Percentiles rank a stretch among this genome's conserved stretches.
Evolutionary conservation across 345 rosid species (phyloP).

Genomic region (Cardamine resedifolia): DNA sequence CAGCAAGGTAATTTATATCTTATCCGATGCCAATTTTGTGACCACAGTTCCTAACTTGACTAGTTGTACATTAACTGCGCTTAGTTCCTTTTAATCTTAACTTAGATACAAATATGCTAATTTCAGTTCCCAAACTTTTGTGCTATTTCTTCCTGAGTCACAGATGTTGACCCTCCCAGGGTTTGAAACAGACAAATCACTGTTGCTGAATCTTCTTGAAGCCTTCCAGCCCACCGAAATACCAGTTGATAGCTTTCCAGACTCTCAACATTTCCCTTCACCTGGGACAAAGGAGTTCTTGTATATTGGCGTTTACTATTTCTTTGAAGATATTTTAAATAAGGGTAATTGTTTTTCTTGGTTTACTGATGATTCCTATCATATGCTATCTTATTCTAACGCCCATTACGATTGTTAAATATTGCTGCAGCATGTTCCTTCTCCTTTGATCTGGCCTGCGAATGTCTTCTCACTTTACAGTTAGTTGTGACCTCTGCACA

Average conservation of each 20-base stretch:
- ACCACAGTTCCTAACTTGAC: not conserved
- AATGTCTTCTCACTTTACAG: conserved; percentile 63
- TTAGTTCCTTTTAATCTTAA: not conserved
- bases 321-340: conserved; percentile 58
- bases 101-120: conserved; percentile 18
- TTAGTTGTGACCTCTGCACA: conserved; percentile 51
- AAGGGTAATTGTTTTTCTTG: conserved; percentile 43
- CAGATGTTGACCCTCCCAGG: conserved; percentile 62
- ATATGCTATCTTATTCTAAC: conserved; percentile 6
- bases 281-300: conserved; percentile 62
- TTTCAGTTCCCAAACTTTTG: not conserved
- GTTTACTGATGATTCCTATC: not conserved
- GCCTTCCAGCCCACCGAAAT: conserved; percentile 58
- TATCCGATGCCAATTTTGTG: not conserved
- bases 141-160: conserved; percentile 8
- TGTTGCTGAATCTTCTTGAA: conserved; percentile 58
- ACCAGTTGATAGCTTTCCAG: conserved; percentile 41
- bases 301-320: conserved; percentile 60
- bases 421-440: conserved; percentile 70
- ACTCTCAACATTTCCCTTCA: conserved; percentile 47
- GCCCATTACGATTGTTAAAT: conserved; percentile 5
- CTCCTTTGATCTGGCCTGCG: conserved; percentile 67
- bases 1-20: conserved; percentile 51
- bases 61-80: not conserved
- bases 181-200: conserved; percentile 46